Percentiles rank a stretch among this genome's conserved stretches.
These are phyloP conservation scores for Pyricularia grisea DNA, from an alignment of 2,329 filamentous ascomycete species.

Conservation along the genomic window DNA sequence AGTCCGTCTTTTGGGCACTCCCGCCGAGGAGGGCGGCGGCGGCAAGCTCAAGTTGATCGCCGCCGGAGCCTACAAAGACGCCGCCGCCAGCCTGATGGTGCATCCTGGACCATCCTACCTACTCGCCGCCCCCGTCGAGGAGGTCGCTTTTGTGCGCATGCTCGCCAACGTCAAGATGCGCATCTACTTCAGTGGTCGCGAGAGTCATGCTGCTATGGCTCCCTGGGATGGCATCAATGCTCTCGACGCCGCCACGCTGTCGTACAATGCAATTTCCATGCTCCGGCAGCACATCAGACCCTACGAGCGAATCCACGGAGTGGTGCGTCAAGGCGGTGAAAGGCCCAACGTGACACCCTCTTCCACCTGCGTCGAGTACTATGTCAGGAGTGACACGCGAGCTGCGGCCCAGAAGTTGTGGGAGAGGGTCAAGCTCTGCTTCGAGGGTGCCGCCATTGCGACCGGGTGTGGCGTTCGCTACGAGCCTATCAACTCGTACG, in stretches of 20 bases:
- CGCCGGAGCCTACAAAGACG: constrained; percentile 28
- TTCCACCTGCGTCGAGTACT: constrained; percentile 31
- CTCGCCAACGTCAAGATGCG: constrained; percentile 14
- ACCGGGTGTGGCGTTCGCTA: constrained; percentile 20
- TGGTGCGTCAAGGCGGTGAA: constrained; percentile 29
- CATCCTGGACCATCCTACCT: constrained; percentile 18
- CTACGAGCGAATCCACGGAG: constrained; percentile 38
- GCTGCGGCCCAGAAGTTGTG: constrained; percentile 21
- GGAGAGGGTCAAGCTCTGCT: constrained; percentile 21
- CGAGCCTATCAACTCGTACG: constrained; percentile 20
- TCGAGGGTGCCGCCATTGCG: constrained; percentile 23
- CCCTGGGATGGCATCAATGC: constrained; percentile 39
- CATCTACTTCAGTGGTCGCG: constrained; percentile 28
- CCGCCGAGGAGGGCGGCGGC: constrained; percentile 31
- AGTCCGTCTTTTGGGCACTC: constrained; percentile 27
- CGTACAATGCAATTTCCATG: constrained; percentile 27
- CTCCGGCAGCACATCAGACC: constrained; percentile 38
- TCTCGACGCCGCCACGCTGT: constrained; percentile 32
- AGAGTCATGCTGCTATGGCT: constrained; percentile 33
- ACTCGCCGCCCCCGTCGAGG: constrained; percentile 2
- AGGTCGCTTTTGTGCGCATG: constrained; percentile 11
- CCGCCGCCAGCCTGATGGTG: constrained; percentile 28
- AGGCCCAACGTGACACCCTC: constrained; percentile 26
- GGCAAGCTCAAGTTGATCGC: constrained; percentile 34
- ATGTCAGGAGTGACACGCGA: constrained; percentile 30